phyloP scores from a whole-genome alignment of 768 basidiomycete genomes.

The Phallus indusiatus region DNA sequence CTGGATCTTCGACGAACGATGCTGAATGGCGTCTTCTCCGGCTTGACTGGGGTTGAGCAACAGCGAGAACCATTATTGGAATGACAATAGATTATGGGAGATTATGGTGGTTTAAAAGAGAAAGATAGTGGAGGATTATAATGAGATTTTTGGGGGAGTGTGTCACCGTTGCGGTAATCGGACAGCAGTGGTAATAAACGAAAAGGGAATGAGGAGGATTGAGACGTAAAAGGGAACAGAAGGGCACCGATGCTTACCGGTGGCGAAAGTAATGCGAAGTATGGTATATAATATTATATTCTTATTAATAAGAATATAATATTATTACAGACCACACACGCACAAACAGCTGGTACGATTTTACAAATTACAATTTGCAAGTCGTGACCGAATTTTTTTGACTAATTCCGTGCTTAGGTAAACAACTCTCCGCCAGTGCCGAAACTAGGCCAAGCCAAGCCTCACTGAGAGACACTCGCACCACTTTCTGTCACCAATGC shows the following conservation, averaged over 20 bases:
- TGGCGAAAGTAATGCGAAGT: background rate
- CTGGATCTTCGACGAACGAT: constrained; percentile 7
- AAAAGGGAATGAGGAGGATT: background rate
- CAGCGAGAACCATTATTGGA: background rate
- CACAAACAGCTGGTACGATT: too few species aligned
- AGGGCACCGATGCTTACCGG: background rate
- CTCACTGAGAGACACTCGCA: too few species aligned
- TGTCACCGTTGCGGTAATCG: background rate
- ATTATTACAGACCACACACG: too few species aligned
- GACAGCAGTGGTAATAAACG: background rate
- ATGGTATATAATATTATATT: background rate
- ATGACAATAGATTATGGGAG: background rate
- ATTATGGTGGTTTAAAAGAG: background rate
- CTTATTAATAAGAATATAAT: too few species aligned
- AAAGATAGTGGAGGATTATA: background rate
- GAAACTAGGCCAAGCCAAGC: too few species aligned
- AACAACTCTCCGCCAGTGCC: too few species aligned
- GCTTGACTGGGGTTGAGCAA: background rate
- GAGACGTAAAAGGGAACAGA: background rate
- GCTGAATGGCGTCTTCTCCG: constrained; percentile 11
- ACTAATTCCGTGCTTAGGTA: too few species aligned
- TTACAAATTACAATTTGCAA: too few species aligned
- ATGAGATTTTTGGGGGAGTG: background rate
- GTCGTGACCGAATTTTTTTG: too few species aligned
- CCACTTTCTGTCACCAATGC: too few species aligned